Base-by-base conservation (phyloP, 2,329 filamentous ascomycete species). In the Talaromyces sp. region DNA sequence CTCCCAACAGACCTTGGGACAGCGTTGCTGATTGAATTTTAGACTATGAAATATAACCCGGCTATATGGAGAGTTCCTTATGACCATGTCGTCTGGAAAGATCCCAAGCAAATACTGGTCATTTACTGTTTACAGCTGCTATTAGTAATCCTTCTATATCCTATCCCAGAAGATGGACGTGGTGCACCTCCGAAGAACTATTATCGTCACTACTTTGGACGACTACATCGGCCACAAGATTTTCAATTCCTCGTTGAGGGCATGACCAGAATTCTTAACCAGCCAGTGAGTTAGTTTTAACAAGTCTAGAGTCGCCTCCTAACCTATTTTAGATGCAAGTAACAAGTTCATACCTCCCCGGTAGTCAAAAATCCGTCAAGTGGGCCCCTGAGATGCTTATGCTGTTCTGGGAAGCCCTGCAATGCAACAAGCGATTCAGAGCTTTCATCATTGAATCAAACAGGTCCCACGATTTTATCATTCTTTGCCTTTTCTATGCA, bases 391-490 rank as follows among this genome's bases (percentile, higher is more conserved):
- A 99, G 78, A 96, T 96, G 81, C 89, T 98, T 63, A 95, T 97
- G 86, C 84, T 99, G 2, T 97, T 98, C 74, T 99, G 95, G 95
- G 95, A 99, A 80, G 88, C 92, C 43, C 87, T 95, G 4, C 95
- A 99, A 78, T 97, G 94, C 84, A 99, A 99, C 80, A 98, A 97
- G 79, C 87, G 94, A 66, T 99, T 99, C 80, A 86, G 95, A 37
- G 92, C 93, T 1, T 99, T 97, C 78, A 95, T 99, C 72, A 94
- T 98, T 68, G 95, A 99, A 71, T 98, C 95, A 0, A 92, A 95
- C 73, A 85, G 94, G 62, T 92, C 91, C 0, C 92, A 97, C 73
- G 95, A 99, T 75, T 97, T 98, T 77, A 85, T 97, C 61, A 87
- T 98, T 13, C 82, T 98, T 22, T 88, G 96, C 47, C 81, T 98